These are phyloP conservation scores for Cotoneaster glaucophyllus DNA, from an alignment of 306 rosid genomes.

Conservation along the genomic window DNA sequence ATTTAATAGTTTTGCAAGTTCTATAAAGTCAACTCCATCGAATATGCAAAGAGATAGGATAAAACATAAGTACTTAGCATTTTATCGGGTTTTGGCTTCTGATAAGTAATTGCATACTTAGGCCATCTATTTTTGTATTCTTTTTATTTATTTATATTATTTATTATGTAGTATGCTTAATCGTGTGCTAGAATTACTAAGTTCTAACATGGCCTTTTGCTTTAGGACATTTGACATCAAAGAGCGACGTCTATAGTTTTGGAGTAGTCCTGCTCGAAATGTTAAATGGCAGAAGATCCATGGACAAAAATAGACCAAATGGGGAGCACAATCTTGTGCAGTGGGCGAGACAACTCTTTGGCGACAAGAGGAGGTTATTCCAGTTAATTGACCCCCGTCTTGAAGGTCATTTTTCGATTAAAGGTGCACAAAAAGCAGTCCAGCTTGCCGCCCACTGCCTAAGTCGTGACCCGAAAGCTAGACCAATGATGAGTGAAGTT, in stretches of 20 bases:
- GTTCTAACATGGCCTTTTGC: constrained; percentile 4
- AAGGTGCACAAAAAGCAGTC: constrained; percentile 74
- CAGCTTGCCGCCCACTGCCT: constrained; percentile 80
- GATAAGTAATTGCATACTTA: not conserved
- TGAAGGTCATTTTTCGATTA: constrained; percentile 89
- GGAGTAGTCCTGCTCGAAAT: constrained; percentile 94
- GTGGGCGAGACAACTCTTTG: constrained; percentile 81
- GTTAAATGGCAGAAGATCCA: constrained; percentile 85
- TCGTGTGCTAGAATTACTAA: constrained; percentile 14
- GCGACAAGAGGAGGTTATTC: constrained; percentile 66
- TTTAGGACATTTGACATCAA: constrained; percentile 84
- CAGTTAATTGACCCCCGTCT: constrained; percentile 81
- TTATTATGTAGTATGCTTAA: not conserved
- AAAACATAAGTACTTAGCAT: not conserved
- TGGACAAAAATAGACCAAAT: constrained; percentile 85
- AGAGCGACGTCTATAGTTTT: constrained; percentile 92
- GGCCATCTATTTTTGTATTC: not conserved
- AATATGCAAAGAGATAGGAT: not conserved
- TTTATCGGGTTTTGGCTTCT: not conserved
- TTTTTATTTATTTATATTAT: not conserved
- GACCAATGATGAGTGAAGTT: constrained; percentile 84
- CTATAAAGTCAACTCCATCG: not conserved
- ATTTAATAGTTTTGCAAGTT: not conserved
- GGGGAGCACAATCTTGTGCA: constrained; percentile 94
- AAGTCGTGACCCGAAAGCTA: constrained; percentile 78